Evolutionary conservation across 2,329 filamentous ascomycete species (phyloP).

Genomic region (Calcarisporium arbuscula): DNA sequence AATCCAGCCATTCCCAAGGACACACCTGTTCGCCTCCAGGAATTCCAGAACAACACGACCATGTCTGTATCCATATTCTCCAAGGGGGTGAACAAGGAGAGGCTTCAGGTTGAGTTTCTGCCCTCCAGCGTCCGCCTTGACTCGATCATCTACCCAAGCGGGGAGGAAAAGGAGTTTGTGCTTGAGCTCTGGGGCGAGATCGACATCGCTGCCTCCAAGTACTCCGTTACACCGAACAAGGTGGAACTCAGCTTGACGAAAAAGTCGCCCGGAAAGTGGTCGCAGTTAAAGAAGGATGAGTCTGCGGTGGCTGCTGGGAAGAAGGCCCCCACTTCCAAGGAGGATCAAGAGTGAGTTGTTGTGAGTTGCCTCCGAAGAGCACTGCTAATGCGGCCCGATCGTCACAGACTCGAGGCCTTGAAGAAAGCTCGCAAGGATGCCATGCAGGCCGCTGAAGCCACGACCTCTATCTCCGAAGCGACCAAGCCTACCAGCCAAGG

Average conservation of each 20-base stretch:
- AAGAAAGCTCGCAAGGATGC: conserved; percentile 17
- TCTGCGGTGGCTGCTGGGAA: neutral
- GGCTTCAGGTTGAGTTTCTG: conserved; percentile 30
- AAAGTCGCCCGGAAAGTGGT: conserved; percentile 62
- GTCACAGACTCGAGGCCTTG: too few relatives aligned
- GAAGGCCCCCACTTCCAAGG: conserved; percentile 3
- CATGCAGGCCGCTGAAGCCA: conserved; percentile 8
- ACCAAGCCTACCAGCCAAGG: neutral
- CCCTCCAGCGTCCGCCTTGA: conserved; percentile 20
- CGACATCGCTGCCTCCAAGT: conserved; percentile 53
- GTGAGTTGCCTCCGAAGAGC: too few relatives aligned
- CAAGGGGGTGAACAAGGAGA: conserved; percentile 34
- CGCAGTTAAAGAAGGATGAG: conserved; percentile 19
- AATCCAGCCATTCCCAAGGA: conserved; percentile 17
- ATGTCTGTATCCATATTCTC: conserved; percentile 36
- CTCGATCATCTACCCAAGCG: conserved; percentile 28
- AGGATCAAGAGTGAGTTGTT: conserved; percentile 16
- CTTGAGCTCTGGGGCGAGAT: conserved; percentile 61
- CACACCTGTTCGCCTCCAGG: conserved; percentile 21
- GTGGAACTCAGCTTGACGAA: conserved; percentile 73
- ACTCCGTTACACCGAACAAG: conserved; percentile 67
- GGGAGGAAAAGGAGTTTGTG: conserved; percentile 56
- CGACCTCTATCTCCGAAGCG: conserved; percentile 5
- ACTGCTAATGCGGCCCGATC: too few relatives aligned
- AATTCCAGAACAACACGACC: conserved; percentile 27